Base-by-base conservation (phyloP, 2,329 filamentous ascomycete species). In the Trichoderma citrinoviride region DNA sequence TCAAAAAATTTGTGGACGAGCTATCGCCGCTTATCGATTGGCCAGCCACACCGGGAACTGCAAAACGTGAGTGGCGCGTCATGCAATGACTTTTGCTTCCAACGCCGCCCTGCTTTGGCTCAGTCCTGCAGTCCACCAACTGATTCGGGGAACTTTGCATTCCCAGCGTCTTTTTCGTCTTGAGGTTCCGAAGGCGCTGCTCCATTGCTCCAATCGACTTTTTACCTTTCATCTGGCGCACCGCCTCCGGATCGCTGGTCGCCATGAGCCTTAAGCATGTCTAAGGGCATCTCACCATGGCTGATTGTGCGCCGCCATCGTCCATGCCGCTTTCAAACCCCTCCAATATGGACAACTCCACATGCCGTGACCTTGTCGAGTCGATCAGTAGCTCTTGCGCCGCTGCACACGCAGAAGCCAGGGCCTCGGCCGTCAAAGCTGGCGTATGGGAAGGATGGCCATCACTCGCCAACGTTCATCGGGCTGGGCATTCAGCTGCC, bases 1-100 rank as follows among this genome's bases (percentile, higher is more conserved):
- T 54, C 49, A 68, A 79, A 79, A 77, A 73, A 25, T 77, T 78
- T 77, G 75, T 77, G 74, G 74, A 76, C 69, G 65, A 17, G 70
- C 74, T 79, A 78, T 79, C 77, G 68, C n/a, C 5, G 67, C 75
- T 76, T 78, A 78, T 79, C 77, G 66, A 77, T 78, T 78, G 75
- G 77, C 40, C 65, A 56, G 66, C 23, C 46, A 46, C 54, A 43
- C 7, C 15, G 14, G 65, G 37, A 54, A 57, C n/a, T 54, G 60
- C 43, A 54, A 23, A 49, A 65, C 29, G 40, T 41, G 67, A 68
- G 67, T 69, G 70, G 73, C 75, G 77, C 77, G 77, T 78, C 77
- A 78, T 77, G 75, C 71, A 75, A 63, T 71, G 71, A 72, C 71
- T 75, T 75, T 56, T 56, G 41, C 53, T 23, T 56, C 47, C n/a